Conservation (phyloP, 805 yeast genomes). For the Candida taoyuanica region DNA sequence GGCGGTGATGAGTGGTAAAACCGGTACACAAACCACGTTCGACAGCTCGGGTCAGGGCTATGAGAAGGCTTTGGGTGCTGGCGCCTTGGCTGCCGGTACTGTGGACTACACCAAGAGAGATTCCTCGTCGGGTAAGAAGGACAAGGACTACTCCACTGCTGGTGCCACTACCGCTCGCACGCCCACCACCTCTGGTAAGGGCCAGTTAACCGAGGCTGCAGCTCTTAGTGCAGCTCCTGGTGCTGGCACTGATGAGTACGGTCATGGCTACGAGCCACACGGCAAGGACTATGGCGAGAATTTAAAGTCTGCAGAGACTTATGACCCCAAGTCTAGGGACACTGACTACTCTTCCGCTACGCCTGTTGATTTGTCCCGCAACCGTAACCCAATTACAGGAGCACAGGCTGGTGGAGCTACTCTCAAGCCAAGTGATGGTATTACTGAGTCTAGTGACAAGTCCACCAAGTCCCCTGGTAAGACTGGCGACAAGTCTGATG, state of each 20-base stretch:
- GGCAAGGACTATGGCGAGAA: not conserved
- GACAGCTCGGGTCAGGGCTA: constrained; percentile 2
- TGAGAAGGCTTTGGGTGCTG: too few species aligned
- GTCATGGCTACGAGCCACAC: not conserved
- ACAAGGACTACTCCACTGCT: too few species aligned
- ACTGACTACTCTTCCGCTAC: not conserved
- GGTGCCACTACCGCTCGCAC: constrained; percentile 1
- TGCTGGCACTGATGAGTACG: not conserved
- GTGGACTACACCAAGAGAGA: constrained; percentile 3
- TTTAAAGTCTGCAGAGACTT: not conserved
- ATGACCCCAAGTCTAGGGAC: not conserved
- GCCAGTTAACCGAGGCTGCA: too few species aligned
- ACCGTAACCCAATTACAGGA: constrained; percentile 17
- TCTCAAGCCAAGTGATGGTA: constrained; percentile 1
- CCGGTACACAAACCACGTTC: constrained; percentile 6
- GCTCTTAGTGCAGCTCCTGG: too few species aligned
- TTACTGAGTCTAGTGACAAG: too few species aligned
- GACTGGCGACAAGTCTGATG: constrained; percentile 1
- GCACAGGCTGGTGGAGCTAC: constrained; percentile 3
- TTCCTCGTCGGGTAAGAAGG: constrained; percentile 2
- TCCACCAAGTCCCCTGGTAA: too few species aligned
- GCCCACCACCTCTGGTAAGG: not conserved
- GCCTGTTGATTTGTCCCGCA: constrained; percentile 10
- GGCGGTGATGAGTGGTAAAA: not conserved
- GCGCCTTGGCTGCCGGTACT: constrained; percentile 1